Conservation (phyloP, 306 rosid genomes). For the Pterocarpus santalinus region DNA sequence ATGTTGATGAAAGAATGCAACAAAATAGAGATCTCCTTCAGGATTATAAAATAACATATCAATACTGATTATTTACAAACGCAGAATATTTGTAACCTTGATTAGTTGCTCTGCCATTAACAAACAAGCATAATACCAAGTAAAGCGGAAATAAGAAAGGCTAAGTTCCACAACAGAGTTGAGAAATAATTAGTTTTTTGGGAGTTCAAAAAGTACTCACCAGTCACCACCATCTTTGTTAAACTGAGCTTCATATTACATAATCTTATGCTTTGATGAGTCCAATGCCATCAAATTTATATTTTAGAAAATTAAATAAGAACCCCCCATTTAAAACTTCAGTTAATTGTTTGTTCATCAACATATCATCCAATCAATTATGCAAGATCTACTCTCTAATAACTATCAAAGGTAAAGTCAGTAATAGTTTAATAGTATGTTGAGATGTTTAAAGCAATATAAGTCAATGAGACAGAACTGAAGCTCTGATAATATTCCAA, state of each 20-base stretch:
- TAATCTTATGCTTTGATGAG: constrained; percentile 12
- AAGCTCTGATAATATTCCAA: constrained; percentile 32
- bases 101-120: background rate
- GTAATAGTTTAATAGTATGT: constrained; percentile 15
- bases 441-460: constrained; percentile 19
- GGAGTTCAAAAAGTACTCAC: constrained; percentile 30
- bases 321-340: background rate
- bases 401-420: background rate
- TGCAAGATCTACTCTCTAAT: background rate
- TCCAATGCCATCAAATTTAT: constrained; percentile 12
- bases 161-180: constrained; percentile 5
- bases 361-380: background rate
- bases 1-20: constrained; percentile 18
- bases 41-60: constrained; percentile 31
- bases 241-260: constrained; percentile 20
- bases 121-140: constrained; percentile 12
- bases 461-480: constrained; percentile 27
- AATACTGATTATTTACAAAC: constrained; percentile 8
- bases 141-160: constrained; percentile 4
- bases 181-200: constrained; percentile 13
- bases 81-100: constrained; percentile 15
- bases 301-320: background rate
- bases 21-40: constrained; percentile 7
- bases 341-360: background rate
- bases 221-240: constrained; percentile 7